phyloP scores from a whole-genome alignment of 2,329 filamentous ascomycete species.

The Leptosphaerulina australis region DNA sequence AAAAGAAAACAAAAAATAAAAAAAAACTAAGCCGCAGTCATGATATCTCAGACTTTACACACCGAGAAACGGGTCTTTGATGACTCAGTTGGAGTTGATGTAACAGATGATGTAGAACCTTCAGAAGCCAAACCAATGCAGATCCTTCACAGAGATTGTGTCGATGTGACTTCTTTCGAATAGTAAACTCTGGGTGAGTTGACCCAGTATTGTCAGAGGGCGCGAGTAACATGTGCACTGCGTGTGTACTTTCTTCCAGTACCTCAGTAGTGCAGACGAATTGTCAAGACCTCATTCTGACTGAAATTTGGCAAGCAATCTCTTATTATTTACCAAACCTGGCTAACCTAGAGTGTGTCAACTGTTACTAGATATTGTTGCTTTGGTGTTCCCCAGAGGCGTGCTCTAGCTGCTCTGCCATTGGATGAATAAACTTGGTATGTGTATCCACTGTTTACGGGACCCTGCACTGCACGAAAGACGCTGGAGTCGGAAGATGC shows the following conservation, averaged over 20 bases:
- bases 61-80: no score
- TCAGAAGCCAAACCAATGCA: neutral
- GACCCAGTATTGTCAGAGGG: slow-evolving; percentile 1
- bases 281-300: neutral
- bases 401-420: neutral
- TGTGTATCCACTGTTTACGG: neutral
- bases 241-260: neutral
- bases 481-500: neutral
- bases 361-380: neutral
- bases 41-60: no score
- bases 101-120: no score
- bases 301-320: neutral
- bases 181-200: neutral
- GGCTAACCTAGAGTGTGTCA: neutral
- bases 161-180: neutral
- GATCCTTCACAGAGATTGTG: neutral
- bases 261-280: slow-evolving; percentile 1
- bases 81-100: no score
- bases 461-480: neutral
- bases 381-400: neutral
- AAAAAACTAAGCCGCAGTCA: no score
- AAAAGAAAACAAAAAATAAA: no score
- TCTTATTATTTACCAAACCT: neutral
- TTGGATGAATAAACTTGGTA: neutral
- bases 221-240: neutral